phyloP scores from a whole-genome alignment of 768 basidiomycete species.

The Termitomyces sp. region DNA sequence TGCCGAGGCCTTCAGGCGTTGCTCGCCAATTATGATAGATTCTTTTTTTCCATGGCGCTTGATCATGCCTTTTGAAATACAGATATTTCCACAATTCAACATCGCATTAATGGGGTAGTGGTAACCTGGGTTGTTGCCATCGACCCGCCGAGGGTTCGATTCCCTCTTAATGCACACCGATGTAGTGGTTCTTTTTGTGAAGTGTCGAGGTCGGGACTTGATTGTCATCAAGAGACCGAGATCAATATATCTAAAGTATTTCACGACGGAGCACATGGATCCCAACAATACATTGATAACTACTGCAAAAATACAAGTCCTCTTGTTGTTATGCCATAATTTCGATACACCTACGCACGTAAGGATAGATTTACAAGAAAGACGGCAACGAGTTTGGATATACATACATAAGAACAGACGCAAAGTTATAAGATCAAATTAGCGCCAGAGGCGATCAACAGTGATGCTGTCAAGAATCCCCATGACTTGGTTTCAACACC shows the following conservation, averaged over 20 bases:
- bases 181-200: not conserved
- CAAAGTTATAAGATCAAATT: not conserved
- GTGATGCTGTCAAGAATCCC: not conserved
- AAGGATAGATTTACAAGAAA: not conserved
- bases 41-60: not conserved
- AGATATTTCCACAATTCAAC: not conserved
- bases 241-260: not conserved
- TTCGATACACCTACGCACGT: not conserved
- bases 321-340: not conserved
- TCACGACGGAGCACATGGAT: not conserved
- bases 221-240: too few species aligned
- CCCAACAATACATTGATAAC: not conserved
- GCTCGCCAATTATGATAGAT: not conserved
- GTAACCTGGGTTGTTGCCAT: slow-evolving; percentile 65
- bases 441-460: not conserved
- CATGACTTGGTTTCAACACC: not conserved
- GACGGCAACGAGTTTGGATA: not conserved
- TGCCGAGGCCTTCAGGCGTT: not conserved
- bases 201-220: too few species aligned
- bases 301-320: not conserved
- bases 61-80: not conserved
- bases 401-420: not conserved
- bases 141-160: slow-evolving; percentile 9
- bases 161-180: not conserved
- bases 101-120: slow-evolving; percentile 60